phyloP scores from a whole-genome alignment of 148 eudicot genomes.

The Amaranthus cruentus region DNA sequence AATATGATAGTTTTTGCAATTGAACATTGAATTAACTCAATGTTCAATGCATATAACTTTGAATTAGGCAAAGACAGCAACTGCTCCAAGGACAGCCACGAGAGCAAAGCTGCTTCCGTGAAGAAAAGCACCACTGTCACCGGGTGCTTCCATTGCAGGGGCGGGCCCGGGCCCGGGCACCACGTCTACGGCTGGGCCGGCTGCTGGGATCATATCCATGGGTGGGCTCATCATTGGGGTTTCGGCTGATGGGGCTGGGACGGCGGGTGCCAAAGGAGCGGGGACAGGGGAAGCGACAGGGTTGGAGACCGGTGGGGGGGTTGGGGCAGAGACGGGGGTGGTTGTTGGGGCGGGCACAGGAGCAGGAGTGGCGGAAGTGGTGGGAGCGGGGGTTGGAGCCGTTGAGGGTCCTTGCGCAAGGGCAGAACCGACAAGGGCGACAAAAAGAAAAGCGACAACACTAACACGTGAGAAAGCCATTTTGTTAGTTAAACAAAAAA shows the following conservation, averaged over 20 bases:
- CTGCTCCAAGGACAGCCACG: conserved; percentile 16
- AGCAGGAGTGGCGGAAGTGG: conserved; percentile 1
- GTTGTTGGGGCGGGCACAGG: conserved; percentile 21
- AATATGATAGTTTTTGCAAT: no score
- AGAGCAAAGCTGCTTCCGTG: conserved; percentile 17
- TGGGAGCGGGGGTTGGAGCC: conserved; percentile 13
- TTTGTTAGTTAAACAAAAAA: background rate
- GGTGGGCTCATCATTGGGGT: background rate
- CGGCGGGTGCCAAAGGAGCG: background rate
- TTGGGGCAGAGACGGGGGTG: conserved; percentile 24
- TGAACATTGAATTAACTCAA: background rate
- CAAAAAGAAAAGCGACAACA: conserved; percentile 8
- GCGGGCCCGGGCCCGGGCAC: background rate
- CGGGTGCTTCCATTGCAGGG: background rate
- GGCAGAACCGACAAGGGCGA: conserved; percentile 22
- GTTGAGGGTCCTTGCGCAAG: conserved; percentile 21
- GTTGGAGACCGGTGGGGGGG: background rate
- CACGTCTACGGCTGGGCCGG: background rate
- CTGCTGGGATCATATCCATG: background rate
- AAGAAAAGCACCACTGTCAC: conserved; percentile 12
- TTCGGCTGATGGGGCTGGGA: conserved; percentile 4
- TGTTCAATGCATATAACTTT: background rate
- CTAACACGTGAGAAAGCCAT: conserved; percentile 21
- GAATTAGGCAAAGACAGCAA: conserved; percentile 20
- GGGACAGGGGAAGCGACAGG: background rate